Evolutionary conservation across 2,329 filamentous ascomycete genomes (phyloP), one percentile per base, ranked within the genome.

Genomic region (Alternaria dauci): DNA sequence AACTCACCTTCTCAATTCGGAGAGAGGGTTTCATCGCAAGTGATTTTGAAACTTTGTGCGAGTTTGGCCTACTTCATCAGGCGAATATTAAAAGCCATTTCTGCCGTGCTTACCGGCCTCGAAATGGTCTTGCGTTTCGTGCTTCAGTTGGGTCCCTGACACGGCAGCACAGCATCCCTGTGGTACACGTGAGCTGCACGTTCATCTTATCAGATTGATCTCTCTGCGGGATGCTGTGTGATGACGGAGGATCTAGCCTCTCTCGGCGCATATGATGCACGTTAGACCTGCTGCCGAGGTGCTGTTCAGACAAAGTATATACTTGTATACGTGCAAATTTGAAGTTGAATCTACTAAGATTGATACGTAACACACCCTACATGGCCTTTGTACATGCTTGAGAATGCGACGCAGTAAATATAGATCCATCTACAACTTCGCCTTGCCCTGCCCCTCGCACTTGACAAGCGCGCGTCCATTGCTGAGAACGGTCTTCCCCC

Each of bases 391-490:
- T 9, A 26, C 4, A 16, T 28, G 4, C 32, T 12, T 2, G 34
- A 16, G 12, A 18, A 20, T 36, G 3, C 16, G 7, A 16, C 5
- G 16, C 28, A 43, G 12, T 48, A 16, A 4, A 48, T 36, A 41
- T 34, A 26, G 5, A 30, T 12, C 14, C 34, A 52, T 66, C 62
- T 78, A 80, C 71, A 80, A 59, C 65, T 79, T 80, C 18, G 74
- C 72, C 70, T 78, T 78, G 38, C 64, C 69, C 47, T 79, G 76
- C 8, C 81, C 85, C 52, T 85, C 84, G 59, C 87, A 82, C 84
- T 87, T 92, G 73, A 97, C 87, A 76, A 94, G 78, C 26, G 92
- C 92, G 59, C 93, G 85, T 5, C 94, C 94, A 78, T 97, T 97
- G 80, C 89, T 95, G 79, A 97, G 81, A 62, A 92, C 92, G 18